Conservation (phyloP, 495 filamentous ascomycete species). For the Penicillium dipodomyicola region DNA sequence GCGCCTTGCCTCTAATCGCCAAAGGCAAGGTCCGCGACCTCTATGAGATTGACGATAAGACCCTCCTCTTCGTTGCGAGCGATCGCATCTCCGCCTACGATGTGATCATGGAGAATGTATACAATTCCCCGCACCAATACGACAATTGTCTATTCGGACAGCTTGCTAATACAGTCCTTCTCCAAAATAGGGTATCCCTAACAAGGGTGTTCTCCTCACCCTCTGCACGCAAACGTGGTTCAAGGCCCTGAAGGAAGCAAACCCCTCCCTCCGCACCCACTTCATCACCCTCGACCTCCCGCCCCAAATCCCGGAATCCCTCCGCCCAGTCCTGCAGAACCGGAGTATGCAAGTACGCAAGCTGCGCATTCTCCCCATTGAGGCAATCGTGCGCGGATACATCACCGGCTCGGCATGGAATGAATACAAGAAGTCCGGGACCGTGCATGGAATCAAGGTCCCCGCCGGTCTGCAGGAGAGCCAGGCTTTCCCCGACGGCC, state of each 20-base stretch:
- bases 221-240: slow-evolving; percentile 87
- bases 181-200: slow-evolving; percentile 64
- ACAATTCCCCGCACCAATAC: slow-evolving; percentile 16
- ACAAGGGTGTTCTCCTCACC: slow-evolving; percentile 83
- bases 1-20: slow-evolving; percentile 54
- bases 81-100: slow-evolving; percentile 96
- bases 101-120: slow-evolving; percentile 81
- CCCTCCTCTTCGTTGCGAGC: slow-evolving; percentile 82
- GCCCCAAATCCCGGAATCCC: slow-evolving; percentile 44
- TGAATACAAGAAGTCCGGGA: slow-evolving; percentile 71
- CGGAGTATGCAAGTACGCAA: slow-evolving; percentile 82
- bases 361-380: slow-evolving; percentile 78
- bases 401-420: slow-evolving; percentile 91
- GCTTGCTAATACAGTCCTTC: background rate
- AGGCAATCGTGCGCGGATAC: slow-evolving; percentile 90
- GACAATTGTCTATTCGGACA: background rate
- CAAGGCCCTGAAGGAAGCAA: slow-evolving; percentile 57
- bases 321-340: slow-evolving; percentile 55
- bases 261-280: slow-evolving; percentile 73
- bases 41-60: slow-evolving; percentile 69
- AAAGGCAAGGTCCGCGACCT: slow-evolving; percentile 82
- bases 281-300: slow-evolving; percentile 71
- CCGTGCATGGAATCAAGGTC: slow-evolving; percentile 75
- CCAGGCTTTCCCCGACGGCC: slow-evolving; percentile 62
- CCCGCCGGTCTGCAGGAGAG: slow-evolving; percentile 68